Percentiles rank a stretch among this genome's conserved stretches.
These are phyloP conservation scores for Magnaporthiopsis rhizophila DNA, from an alignment of 2,329 filamentous ascomycete genomes.

Conservation along the genomic window DNA sequence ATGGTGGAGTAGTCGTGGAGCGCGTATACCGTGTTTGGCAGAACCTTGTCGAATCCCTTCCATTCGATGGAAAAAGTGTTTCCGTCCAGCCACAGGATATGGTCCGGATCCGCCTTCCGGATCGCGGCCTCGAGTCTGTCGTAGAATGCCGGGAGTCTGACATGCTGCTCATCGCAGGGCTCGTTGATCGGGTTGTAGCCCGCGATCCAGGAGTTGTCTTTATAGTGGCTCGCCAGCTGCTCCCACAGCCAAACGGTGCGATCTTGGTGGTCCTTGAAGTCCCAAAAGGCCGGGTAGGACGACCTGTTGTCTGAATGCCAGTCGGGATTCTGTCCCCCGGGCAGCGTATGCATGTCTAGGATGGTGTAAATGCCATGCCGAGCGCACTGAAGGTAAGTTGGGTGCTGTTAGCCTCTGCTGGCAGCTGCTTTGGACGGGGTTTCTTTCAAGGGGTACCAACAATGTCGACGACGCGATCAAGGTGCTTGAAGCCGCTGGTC, in stretches of 20 bases:
- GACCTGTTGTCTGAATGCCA: slow-evolving; percentile 35
- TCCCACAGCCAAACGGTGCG: slow-evolving; percentile 35
- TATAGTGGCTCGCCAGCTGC: slow-evolving; percentile 32
- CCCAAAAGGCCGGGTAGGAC: slow-evolving; percentile 35
- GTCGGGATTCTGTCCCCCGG: slow-evolving; percentile 39
- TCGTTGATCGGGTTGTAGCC: slow-evolving; percentile 20
- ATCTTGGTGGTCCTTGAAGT: slow-evolving; percentile 38
- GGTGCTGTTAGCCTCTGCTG: neutral
- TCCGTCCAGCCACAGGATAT: slow-evolving; percentile 42
- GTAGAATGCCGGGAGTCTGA: slow-evolving; percentile 26
- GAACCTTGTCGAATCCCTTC: slow-evolving; percentile 19
- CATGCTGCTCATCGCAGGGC: slow-evolving; percentile 22
- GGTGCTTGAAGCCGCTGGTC: slow-evolving; percentile 36
- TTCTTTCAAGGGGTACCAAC: neutral
- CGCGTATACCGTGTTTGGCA: slow-evolving; percentile 34
- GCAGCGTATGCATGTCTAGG: slow-evolving; percentile 35
- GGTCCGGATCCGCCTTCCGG: slow-evolving; percentile 33
- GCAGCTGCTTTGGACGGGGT: slow-evolving; percentile 8
- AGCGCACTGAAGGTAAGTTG: slow-evolving; percentile 19
- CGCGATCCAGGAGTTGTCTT: slow-evolving; percentile 28
- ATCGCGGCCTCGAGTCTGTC: slow-evolving; percentile 30
- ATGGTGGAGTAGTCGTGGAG: slow-evolving; percentile 40
- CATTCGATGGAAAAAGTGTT: slow-evolving; percentile 34
- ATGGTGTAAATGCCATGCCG: slow-evolving; percentile 35
- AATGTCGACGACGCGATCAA: slow-evolving; percentile 40